These are phyloP conservation scores for Ganoderma lucidum DNA, from an alignment of 1,284 basidiomycete species.

Conservation along the genomic window DNA sequence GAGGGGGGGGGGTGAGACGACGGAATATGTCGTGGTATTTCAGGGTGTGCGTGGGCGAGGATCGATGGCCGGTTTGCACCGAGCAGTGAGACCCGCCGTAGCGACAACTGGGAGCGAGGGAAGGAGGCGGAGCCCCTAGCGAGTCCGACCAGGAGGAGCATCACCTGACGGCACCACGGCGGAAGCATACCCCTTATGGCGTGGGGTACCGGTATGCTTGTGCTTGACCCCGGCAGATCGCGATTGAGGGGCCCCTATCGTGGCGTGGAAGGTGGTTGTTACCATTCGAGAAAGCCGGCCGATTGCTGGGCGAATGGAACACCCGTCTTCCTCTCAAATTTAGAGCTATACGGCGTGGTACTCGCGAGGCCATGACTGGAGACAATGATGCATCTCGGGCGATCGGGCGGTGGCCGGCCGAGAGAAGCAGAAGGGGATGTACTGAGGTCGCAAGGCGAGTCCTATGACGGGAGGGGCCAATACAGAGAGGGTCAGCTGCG, in stretches of 20 bases:
- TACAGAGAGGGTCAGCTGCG: constrained; percentile 21
- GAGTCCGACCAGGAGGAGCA: constrained; percentile 2
- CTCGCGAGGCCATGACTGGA: neutral
- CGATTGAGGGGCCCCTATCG: neutral
- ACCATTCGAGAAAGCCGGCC: neutral
- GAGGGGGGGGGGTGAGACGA: neutral
- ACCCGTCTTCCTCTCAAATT: neutral
- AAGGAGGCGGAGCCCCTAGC: constrained; percentile 22
- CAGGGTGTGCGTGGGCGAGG: constrained; percentile 16
- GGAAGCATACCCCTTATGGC: constrained; percentile 18
- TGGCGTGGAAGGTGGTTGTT: neutral
- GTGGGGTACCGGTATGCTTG: neutral
- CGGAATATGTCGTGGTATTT: constrained; percentile 29
- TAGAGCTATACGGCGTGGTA: neutral
- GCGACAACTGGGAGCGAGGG: constrained; percentile 17
- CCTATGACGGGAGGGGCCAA: constrained; percentile 24
- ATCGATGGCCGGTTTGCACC: constrained; percentile 24
- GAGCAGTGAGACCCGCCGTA: constrained; percentile 24
- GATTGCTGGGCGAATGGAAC: neutral
- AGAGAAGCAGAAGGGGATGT: constrained; percentile 15
- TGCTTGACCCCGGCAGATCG: constrained; percentile 3
- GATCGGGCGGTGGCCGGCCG: constrained; percentile 12
- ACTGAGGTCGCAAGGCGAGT: constrained; percentile 21
- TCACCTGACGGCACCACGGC: constrained; percentile 28
- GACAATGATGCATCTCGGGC: neutral